Conservation (phyloP, 2,329 filamentous ascomycete genomes). For the Cladosporium sphaerospermum region DNA sequence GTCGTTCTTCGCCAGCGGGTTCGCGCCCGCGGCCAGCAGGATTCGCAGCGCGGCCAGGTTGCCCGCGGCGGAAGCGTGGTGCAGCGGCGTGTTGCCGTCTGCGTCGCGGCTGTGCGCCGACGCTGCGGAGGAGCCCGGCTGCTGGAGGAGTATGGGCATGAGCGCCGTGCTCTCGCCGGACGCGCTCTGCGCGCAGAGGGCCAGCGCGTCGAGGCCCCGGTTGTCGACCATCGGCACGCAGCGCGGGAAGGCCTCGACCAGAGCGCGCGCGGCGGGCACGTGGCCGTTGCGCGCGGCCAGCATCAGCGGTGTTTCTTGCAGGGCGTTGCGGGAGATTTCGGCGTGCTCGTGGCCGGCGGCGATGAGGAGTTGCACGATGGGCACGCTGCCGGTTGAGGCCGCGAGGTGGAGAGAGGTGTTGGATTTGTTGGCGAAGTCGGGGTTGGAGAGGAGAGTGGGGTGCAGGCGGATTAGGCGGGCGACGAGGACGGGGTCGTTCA, state of each 20-base stretch:
- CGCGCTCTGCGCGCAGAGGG: constrained; percentile 18
- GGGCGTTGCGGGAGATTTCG: constrained; percentile 69
- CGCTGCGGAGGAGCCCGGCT: constrained; percentile 20
- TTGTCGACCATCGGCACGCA: constrained; percentile 61
- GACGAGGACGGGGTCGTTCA: constrained; percentile 67
- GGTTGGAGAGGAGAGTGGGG: constrained; percentile 67
- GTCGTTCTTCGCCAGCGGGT: constrained; percentile 63
- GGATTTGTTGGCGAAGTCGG: constrained; percentile 66
- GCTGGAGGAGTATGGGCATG: constrained; percentile 36
- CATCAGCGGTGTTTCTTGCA: constrained; percentile 76
- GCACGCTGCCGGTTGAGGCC: constrained; percentile 62
- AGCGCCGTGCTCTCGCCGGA: constrained; percentile 29
- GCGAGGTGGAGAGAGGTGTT: constrained; percentile 83
- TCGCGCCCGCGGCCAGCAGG: constrained; percentile 70
- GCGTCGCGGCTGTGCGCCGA: constrained; percentile 44
- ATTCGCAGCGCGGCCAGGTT: constrained; percentile 72
- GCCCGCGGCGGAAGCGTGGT: constrained; percentile 78
- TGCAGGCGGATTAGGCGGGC: constrained; percentile 69
- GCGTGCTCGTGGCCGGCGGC: constrained; percentile 68
- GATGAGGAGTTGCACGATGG: constrained; percentile 64
- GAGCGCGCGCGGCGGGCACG: constrained; percentile 65
- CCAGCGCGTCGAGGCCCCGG: constrained; percentile 62
- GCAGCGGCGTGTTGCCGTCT: constrained; percentile 78
- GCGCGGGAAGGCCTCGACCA: constrained; percentile 58
- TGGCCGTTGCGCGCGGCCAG: constrained; percentile 65